Evolutionary conservation across 345 rosid genomes (phyloP).

Genomic region (Punica granatum): DNA sequence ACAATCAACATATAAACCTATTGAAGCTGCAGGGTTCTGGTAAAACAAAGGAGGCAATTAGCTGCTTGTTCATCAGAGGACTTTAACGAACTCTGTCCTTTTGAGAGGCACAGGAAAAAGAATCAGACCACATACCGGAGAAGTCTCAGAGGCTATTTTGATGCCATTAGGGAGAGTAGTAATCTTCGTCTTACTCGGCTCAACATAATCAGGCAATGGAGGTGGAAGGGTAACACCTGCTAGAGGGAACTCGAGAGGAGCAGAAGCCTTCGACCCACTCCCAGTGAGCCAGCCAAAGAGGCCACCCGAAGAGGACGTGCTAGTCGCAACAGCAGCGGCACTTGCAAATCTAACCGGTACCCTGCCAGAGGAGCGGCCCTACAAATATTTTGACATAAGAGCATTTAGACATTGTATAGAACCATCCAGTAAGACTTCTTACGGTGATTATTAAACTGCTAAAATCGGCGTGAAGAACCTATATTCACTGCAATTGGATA

Average conservation of each 20-base stretch:
- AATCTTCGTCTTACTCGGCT: conserved; percentile 46
- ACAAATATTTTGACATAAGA: neutral
- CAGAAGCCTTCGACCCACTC: conserved; percentile 23
- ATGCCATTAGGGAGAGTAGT: conserved; percentile 64
- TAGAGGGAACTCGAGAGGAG: conserved; percentile 42
- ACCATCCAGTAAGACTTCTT: neutral
- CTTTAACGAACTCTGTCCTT: neutral
- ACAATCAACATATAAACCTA: conserved; percentile 63
- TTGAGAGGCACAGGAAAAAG: neutral
- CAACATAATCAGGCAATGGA: conserved; percentile 55
- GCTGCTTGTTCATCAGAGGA: conserved; percentile 10
- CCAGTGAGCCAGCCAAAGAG: conserved; percentile 66
- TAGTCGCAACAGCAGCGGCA: conserved; percentile 49
- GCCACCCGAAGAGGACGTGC: conserved; percentile 41
- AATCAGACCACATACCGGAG: conserved; percentile 27
- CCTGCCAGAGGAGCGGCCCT: conserved; percentile 23
- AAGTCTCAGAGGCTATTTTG: conserved; percentile 29
- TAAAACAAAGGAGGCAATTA: conserved; percentile 18
- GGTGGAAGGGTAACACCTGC: conserved; percentile 59
- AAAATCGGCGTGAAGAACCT: no score
- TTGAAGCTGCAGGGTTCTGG: conserved; percentile 68
- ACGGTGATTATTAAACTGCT: neutral
- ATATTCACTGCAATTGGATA: neutral
- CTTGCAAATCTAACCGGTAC: conserved; percentile 35
- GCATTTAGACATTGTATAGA: neutral